Base-by-base conservation (phyloP, 2,329 filamentous ascomycete species). In the Blumeriella jaapii region DNA sequence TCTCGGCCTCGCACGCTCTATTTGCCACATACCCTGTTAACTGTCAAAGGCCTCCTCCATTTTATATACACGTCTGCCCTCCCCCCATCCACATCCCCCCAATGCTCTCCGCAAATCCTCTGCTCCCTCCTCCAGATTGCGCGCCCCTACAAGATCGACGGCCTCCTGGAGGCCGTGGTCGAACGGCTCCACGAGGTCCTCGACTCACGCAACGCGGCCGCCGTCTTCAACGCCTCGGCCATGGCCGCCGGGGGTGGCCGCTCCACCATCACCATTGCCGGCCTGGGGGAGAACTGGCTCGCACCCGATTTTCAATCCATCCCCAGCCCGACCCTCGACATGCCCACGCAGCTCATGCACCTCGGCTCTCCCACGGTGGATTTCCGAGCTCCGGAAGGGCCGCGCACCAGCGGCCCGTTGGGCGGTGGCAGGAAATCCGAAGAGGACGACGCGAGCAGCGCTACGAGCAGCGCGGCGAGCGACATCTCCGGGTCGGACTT, bases 201-300 rank as follows among this genome's bases (percentile, higher is more conserved):
- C 3, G 91, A 98, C 56, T 91, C 84, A 30, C 74, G 89, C 29
- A 98, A 96, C 48, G 89, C 91, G 0, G 91, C 91, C 0, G 91
- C 91, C 5, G 87, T 98, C 0, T 98, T 98, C 66, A 98, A 98
- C 47, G 91, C 91, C 0, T 91, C 89, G 0, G 91, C 91, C 34
- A 96, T 96, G 91, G 91, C 87, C 0, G 91, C 91, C 1, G 91
- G 91, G 8, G 87, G 91, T 16, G 91, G 91, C 0, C 75, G 86
- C 30, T 82, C 83, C 30, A 83, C 89, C 17, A 78, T 81, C 34
- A 45, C 47, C n/a, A 38, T 39, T 1, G 43, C 48, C 5, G 75
- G 74, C 38, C 54, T 62, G 12, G 53, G 44, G 6, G 50, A 57
- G 15, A 76, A 77, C 51, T 75, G 69, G 55, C 31, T 46, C 6